Evolutionary conservation across 768 basidiomycete genomes (phyloP), one percentile per base, ranked within the genome.

Genomic region (Pisolithus albus): DNA sequence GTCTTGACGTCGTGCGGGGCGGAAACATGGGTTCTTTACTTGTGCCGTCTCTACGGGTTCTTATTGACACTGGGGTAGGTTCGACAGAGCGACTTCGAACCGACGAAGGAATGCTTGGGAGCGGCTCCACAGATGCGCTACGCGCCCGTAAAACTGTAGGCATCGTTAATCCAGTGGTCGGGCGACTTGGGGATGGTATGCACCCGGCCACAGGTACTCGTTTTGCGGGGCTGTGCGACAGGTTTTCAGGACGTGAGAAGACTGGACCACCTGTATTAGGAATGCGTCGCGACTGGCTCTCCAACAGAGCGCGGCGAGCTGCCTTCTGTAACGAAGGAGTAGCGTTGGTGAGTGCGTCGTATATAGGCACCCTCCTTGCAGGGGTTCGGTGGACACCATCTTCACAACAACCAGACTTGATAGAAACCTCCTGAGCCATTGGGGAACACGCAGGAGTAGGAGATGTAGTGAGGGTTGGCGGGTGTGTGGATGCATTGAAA

Each of bases 301-400:
- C 52, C 15, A 37, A 52, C 9, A 51, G 49, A 42, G 69, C 64
- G 13, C 74, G 57, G 23, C 71, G 72, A 37, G 65, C 61, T 4
- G 69, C 69, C 56, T 78, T 81, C 54, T 73, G 69, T 3, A 76
- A 70, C 0, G 81, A 81, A 19, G 78, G 60, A 50, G 74, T 74
- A 4, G 79, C 79, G 41, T 75, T 71, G 7, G 69, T 66, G 52
- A 81, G 66, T 2, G 77, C 80, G 55, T 80, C 66, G 37, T 73
- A 66, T 6, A 86, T 73, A 15, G 79, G 77, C 46, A 88, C 77
- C 52, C 86, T 75, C 44, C 80, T 77, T 2, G 86, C 84, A 38
- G 86, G 86, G 4, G 84, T 82, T 40, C 76, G 76, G 46, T 61
- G 57, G 9, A 69, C 61, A 38, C 80, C 75, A 44, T 75, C 41